Base-by-base conservation (phyloP, 306 rosid species). In the Cucurbita pepo region DNA sequence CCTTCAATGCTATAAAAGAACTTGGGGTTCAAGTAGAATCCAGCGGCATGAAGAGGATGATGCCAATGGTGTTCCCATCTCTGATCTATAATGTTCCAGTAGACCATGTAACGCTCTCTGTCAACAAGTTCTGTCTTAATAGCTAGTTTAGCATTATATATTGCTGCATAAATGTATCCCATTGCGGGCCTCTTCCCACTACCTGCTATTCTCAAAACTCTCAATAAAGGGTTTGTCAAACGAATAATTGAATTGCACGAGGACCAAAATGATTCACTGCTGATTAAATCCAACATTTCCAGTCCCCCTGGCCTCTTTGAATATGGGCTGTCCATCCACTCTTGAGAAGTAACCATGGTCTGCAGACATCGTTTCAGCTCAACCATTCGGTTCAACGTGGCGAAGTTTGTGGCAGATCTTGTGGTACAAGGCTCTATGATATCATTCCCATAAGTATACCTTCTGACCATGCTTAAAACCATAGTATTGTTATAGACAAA, bases 21-120 rank as follows among this genome's bases (percentile, higher is more conserved):
- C 82, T 87, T 88, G 16, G 98, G 98, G 90, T 90, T 88, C 66
- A 92, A 86, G 84, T 72, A 92, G 85, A 92, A 88, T 58, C 96
- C 96, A 21, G 96, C 96, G 16, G 90, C 85, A 76, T 87, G 89
- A 85, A 92, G 96, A 77, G 93, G 98, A 90, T 83, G 91, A 73
- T 76, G 67, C 91, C 87, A 83, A 40, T 80, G 86, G 76, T 80
- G 89, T 69, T 88, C 91, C 95, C 96, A 92, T 82, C 90, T 81
- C 59, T 83, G 91, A 86, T 92, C 91, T 79, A 92, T 89, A 73
- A 92, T 92, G 76, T 83, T 85, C 98, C 96, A 92, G 80, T 85
- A 92, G 64, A 87, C 86, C 82, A 81, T 80, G 86, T 88, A 90
- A 19, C 89, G 93, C 82, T 90, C 92, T 77, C 84, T 90, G 75